These are phyloP conservation scores for Boletus reticulatus DNA, from an alignment of 768 basidiomycete species.

Conservation along the genomic window DNA sequence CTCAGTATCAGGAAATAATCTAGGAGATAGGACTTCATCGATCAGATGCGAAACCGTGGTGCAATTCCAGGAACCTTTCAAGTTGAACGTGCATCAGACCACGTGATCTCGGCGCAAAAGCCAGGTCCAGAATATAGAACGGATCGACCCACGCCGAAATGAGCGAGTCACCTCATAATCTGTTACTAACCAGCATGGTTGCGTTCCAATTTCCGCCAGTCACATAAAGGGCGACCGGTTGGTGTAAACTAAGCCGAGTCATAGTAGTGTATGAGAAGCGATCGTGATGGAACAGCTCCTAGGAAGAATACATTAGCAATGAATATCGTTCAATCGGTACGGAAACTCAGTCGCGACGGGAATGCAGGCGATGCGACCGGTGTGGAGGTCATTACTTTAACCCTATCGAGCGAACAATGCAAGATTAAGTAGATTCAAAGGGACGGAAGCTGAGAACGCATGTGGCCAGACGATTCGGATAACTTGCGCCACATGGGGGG, in stretches of 20 bases:
- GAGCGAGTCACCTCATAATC: not conserved
- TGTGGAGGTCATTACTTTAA: constrained; percentile 15
- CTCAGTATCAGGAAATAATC: constrained; percentile 3
- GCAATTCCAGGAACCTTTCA: not conserved
- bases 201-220: not conserved
- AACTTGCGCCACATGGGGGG: constrained; percentile 3
- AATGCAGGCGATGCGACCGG: constrained; percentile 10
- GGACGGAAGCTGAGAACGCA: not conserved
- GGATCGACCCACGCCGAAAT: constrained; percentile 5
- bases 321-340: not conserved
- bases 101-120: constrained; percentile 5
- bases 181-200: not conserved
- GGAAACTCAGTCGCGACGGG: constrained; percentile 11
- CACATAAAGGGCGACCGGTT: constrained; percentile 7
- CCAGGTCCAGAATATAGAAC: not conserved
- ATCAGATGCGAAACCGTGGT: constrained; percentile 2
- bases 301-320: constrained; percentile 6
- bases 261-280: not conserved
- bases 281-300: not conserved
- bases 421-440: constrained; percentile 18
- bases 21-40: constrained; percentile 4
- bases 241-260: constrained; percentile 3
- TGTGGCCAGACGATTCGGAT: not conserved
- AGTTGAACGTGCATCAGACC: not conserved
- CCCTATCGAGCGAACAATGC: constrained; percentile 25